These are phyloP conservation scores for Colletotrichum sp. DNA, from an alignment of 2,329 filamentous ascomycete genomes.

Conservation along the genomic window DNA sequence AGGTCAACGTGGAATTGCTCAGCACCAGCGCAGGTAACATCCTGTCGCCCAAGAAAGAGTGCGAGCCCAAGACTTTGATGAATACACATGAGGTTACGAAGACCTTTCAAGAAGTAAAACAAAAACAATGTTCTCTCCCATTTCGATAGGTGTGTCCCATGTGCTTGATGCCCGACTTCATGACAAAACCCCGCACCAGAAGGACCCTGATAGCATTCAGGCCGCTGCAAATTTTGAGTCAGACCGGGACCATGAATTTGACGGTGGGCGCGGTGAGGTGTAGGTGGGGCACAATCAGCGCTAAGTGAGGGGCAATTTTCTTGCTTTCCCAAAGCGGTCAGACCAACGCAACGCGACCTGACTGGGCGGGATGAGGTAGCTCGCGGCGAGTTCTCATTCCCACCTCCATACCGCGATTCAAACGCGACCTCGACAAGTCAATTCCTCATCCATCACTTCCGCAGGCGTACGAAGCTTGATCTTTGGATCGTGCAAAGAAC, in stretches of 20 bases:
- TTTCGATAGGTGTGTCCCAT: not conserved
- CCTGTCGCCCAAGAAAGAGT: constrained; percentile 4
- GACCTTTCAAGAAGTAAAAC: constrained; percentile 16
- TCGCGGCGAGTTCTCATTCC: not conserved
- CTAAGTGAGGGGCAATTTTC: constrained; percentile 18
- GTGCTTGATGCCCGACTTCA: not conserved
- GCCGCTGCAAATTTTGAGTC: not conserved
- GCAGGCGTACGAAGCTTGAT: not conserved
- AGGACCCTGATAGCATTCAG: not conserved
- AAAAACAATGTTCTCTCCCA: not conserved
- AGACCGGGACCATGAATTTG: not conserved
- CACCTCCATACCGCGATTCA: not conserved
- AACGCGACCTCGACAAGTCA: not conserved
- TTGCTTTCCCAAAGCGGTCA: not conserved
- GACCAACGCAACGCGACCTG: constrained; percentile 15
- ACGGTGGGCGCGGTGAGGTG: not conserved
- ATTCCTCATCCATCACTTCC: not conserved
- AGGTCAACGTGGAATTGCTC: constrained; percentile 15
- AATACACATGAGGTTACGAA: constrained; percentile 22
- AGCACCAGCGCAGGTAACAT: constrained; percentile 7
- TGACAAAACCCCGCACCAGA: not conserved
- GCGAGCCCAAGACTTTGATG: constrained; percentile 14
- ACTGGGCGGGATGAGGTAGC: not conserved
- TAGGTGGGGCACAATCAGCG: constrained; percentile 18
- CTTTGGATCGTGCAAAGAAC: not conserved